These are phyloP conservation scores for Boletus speciosus DNA, from an alignment of 768 basidiomycete genomes.

Conservation along the genomic window DNA sequence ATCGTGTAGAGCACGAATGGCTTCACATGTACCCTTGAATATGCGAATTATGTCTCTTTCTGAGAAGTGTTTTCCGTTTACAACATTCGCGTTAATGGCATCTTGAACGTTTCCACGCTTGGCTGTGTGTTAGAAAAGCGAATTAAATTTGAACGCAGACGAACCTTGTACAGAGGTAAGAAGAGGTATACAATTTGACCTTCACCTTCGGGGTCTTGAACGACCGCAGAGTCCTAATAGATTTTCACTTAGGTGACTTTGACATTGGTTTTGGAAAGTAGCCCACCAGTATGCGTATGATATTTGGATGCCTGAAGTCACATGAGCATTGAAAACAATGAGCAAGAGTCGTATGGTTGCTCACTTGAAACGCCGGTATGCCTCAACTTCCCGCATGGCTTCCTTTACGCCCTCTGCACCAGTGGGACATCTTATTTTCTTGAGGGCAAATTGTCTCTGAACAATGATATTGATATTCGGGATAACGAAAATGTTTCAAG, in stretches of 20 bases:
- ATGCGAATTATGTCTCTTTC: slow-evolving; percentile 86
- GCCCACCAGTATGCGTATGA: slow-evolving; percentile 84
- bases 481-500: neutral
- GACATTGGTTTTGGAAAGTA: slow-evolving; percentile 1
- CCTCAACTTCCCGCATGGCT: slow-evolving; percentile 86
- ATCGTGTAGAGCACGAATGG: slow-evolving; percentile 91
- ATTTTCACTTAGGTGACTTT: neutral
- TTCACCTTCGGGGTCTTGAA: slow-evolving; percentile 90
- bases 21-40: slow-evolving; percentile 93
- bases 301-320: slow-evolving; percentile 79
- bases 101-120: slow-evolving; percentile 95
- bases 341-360: slow-evolving; percentile 24
- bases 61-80: slow-evolving; percentile 78
- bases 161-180: slow-evolving; percentile 85
- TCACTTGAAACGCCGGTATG: slow-evolving; percentile 91
- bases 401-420: slow-evolving; percentile 86
- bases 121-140: slow-evolving; percentile 2
- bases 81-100: slow-evolving; percentile 80
- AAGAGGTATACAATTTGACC: slow-evolving; percentile 96
- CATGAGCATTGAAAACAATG: neutral
- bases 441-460: slow-evolving; percentile 89
- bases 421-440: slow-evolving; percentile 93
- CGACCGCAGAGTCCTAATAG: slow-evolving; percentile 82
- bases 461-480: neutral
- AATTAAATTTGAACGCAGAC: slow-evolving; percentile 5